Evolutionary conservation across 1,284 basidiomycete genomes (phyloP), one percentile per base, ranked within the genome.

Genomic region (Anthracocystis walkeri): DNA sequence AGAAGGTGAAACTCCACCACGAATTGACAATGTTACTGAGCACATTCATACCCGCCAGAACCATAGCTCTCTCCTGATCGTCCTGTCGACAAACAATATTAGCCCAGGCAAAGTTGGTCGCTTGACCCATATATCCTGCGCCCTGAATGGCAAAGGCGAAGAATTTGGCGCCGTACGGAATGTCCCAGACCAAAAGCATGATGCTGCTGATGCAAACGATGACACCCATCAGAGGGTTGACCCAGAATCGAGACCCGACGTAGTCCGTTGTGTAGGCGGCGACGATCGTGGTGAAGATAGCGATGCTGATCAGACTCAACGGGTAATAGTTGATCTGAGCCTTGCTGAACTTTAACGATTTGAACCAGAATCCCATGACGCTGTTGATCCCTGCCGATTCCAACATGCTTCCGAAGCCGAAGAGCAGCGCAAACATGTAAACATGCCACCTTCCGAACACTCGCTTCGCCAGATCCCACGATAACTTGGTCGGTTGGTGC

Each of bases 321-420:
- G 78, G 74, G 21, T 77, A 80, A 44, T 77, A 78, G 53, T 75
- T 75, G 67, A 64, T 70, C 50, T 70, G 52, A n/a, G 48, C 62
- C 45, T 64, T 58, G 35, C 23, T 44, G 27, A 70, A 75, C 12
- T 56, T 20, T n/a, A 78, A 16, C 8, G 89, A 87, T 76, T 90
- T 90, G 57, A 92, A 87, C 90, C 90, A 92, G 78, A 92, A 90
- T 10, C 91, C 90, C 90, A 92, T 92, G 40, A 92, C 84, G 82
- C 90, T 90, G 80, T 92, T 92, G 35, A 90, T 90, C 7, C 91
- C 90, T 46, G 92, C 90, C 65, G 88, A 89, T 79, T 92, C 91
- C 0, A 90, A 89, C 84, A 92, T 90, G 3, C 90, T 90, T 2
- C 56, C 91, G 87, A 90, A 80, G 89, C 86, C 50, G 90, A 85